Conservation (phyloP, 805 yeast species). For the Starmera pachycereana region DNA sequence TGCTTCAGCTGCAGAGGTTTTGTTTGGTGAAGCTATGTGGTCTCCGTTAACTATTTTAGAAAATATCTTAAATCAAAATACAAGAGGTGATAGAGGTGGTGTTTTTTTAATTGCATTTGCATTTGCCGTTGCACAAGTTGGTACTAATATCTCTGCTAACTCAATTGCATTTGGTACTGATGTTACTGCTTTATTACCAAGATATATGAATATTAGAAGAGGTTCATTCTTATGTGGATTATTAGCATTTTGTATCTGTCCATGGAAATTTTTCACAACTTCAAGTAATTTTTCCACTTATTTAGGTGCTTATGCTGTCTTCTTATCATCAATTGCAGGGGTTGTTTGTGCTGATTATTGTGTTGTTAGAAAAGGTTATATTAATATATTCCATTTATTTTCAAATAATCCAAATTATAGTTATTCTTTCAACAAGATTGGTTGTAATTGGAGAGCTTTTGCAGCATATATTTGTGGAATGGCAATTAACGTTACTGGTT, state of each 20-base stretch:
- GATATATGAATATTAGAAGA: constrained; percentile 62
- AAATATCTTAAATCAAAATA: constrained; percentile 43
- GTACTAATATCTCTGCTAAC: constrained; percentile 68
- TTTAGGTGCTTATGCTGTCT: constrained; percentile 71
- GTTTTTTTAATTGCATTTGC: constrained; percentile 65
- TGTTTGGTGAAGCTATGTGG: constrained; percentile 72
- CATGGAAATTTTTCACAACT: constrained; percentile 70
- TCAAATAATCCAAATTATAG: constrained; percentile 26
- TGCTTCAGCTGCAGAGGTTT: constrained; percentile 60
- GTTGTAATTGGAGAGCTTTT: constrained; percentile 78
- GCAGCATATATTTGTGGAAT: constrained; percentile 75
- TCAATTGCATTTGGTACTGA: constrained; percentile 67
- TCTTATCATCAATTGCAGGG: constrained; percentile 78
- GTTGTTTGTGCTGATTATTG: constrained; percentile 59
- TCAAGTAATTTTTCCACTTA: constrained; percentile 72
- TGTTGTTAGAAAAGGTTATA: constrained; percentile 63
- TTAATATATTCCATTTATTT: constrained; percentile 58
- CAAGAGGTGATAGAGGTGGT: constrained; percentile 63
- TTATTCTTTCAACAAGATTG: constrained; percentile 54
- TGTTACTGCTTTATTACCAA: constrained; percentile 56
- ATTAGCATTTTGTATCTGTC: constrained; percentile 62
- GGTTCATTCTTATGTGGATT: constrained; percentile 74
- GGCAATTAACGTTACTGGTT: constrained; percentile 77
- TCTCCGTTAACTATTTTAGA: constrained; percentile 62
- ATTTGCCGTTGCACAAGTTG: constrained; percentile 68